Conservation (phyloP, 352 stramenopile genomes). For the Phytophthora hybrid region DNA sequence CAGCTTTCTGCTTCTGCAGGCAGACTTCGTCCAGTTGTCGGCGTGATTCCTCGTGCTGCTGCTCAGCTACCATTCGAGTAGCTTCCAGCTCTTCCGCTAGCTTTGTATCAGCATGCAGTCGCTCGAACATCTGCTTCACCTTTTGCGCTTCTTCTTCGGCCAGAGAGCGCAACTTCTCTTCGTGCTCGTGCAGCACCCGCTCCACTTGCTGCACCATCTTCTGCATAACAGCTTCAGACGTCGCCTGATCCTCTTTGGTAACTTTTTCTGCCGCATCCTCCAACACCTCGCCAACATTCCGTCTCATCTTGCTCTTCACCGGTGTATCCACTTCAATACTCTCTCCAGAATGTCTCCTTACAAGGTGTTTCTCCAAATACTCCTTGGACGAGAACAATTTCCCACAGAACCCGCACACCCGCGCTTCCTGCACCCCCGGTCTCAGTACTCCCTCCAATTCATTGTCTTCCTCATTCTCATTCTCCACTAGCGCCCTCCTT, state of each 20-base stretch:
- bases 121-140: conserved; percentile 63
- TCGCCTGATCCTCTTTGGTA: conserved; percentile 6
- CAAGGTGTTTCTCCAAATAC: conserved; percentile 74
- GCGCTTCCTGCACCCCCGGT: conserved; percentile 52
- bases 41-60: conserved; percentile 40
- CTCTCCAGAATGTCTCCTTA: conserved; percentile 54
- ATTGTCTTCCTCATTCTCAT: conserved; percentile 12
- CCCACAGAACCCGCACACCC: conserved; percentile 66
- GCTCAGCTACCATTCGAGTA: conserved; percentile 35
- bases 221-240: conserved; percentile 41
- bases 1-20: conserved; percentile 45
- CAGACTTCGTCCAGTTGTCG: conserved; percentile 47
- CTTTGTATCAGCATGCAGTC: conserved; percentile 58
- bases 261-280: conserved; percentile 12
- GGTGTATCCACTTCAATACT: conserved; percentile 23
- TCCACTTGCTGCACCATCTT: conserved; percentile 66
- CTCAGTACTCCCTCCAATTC: conserved; percentile 1
- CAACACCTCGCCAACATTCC: background rate
- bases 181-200: conserved; percentile 52
- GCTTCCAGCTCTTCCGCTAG: conserved; percentile 56
- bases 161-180: conserved; percentile 57
- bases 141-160: conserved; percentile 55
- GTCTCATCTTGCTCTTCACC: conserved; percentile 23
- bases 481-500: conserved; percentile 4
- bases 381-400: conserved; percentile 73